Evolutionary conservation across 441 rosid species (phyloP), one percentile per base, ranked within the genome.

Genomic region (Viola pubescens): DNA sequence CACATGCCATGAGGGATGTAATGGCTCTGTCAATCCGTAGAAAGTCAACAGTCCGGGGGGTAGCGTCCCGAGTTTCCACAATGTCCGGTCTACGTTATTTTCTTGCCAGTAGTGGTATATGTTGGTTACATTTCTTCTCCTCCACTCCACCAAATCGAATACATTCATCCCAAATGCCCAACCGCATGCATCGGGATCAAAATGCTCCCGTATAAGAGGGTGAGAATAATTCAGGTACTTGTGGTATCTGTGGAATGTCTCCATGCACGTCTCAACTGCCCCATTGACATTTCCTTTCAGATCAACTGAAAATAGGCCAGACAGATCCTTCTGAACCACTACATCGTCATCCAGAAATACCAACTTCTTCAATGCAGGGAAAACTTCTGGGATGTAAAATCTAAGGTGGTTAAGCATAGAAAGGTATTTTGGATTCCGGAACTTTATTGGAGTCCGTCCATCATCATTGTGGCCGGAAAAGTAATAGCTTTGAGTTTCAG

Each of bases 81-180:
- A 70, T 52, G 96, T 86, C 59, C 96, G 73, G 61, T 94, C 90
- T 1, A 80, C 89, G 11, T 94, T 94, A 79, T 65, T 81, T 70
- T 86, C 97, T 71, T 94, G 97, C 97, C 97, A 94, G 73, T 85
- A 80, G 68, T 90, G 97, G 73, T 94, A 86, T 64, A 86, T 80
- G 44, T 81, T 79, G 0, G 97, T 90, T 16, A 89, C 96, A n/a
- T 92, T 89, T 70, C 86, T 77, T 72, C 68, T 81, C 68, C 97
- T 83, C 99, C 99, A 94, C 59, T 81, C 87, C n/a, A 82, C 94
- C 52, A 94, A 72, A 75, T 94, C 97, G 46, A 94, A 90, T 41
- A 94, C 77, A 39, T 90, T 90, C 96, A 90, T 94, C 70, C 99
- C 98, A 56, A 87, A 89, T 2, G 98, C 98, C 98, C 97, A 90